Base-by-base conservation (phyloP, 2,329 filamentous ascomycete genomes). In the Fusarium piperis region DNA sequence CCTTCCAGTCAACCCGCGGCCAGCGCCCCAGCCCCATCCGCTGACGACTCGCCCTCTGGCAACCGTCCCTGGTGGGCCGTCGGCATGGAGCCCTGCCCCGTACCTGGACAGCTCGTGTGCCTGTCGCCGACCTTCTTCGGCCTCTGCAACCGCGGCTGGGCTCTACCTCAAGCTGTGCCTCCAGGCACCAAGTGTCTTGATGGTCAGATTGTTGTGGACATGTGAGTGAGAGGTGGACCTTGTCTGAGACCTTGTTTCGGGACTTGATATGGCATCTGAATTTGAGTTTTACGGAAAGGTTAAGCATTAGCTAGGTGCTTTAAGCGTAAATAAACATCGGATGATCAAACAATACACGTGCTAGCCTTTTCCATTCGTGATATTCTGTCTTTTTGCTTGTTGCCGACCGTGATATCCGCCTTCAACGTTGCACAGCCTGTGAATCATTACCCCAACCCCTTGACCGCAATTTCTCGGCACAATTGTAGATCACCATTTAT, bases 141-240 rank as follows among this genome's bases (percentile, higher is more conserved):
- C 2, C 72, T 77, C 12, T 77, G 76, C 64, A 76, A 75, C 3
- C 15, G 52, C 15, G 76, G 75, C 0, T 77, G 71, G 74, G 65
- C 73, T 1, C 18, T 74, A 38, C 64, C 74, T 6, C 73, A 70
- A 36, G 26, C 32, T 15, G 66, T 77, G 3, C 59, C 74, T 3
- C 39, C 28, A 5, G 75, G 74, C 0, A 77, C 76, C 3, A 69
- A 64, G 30, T 77, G 75, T 2, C 36, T 59, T 4, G 58, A 76
- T 1, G 74, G 73, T 7, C 30, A n/a, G 13, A 71, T 77, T 16
- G 52, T 46, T 2, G 56, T 59, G 16, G 15, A 30, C 1, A 10
- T 35, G 15, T 32, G 12, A 57, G 53, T 30, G 18, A 41, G 39
- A 9, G 18, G 20, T 23, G 7, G 13, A 23, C 26, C 41, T 26